Evolutionary conservation across 2,329 filamentous ascomycete species (phyloP).

Genomic region (Seiridium unicorne): DNA sequence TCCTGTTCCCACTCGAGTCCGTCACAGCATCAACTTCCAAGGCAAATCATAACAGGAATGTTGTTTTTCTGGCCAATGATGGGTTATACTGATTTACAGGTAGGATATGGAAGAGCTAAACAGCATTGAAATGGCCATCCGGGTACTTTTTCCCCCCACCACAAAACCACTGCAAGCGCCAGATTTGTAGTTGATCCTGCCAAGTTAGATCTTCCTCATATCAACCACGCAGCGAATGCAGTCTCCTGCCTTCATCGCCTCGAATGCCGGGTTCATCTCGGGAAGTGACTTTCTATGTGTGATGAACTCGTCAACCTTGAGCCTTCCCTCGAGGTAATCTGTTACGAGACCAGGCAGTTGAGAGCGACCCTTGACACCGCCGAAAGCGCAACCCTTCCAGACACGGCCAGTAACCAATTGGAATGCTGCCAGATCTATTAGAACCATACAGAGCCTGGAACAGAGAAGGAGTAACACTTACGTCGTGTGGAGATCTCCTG

Average conservation of each 20-base stretch:
- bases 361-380: conserved; percentile 94
- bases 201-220: conserved; percentile 35
- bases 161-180: no score
- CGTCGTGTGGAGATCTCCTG: conserved; percentile 93
- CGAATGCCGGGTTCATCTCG: conserved; percentile 87
- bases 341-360: conserved; percentile 84
- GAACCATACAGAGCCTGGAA: neutral
- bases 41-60: no score
- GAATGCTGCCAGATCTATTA: conserved; percentile 65
- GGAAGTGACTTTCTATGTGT: conserved; percentile 84
- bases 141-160: conserved; percentile 4
- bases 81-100: neutral
- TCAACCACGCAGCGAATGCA: conserved; percentile 93
- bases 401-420: conserved; percentile 96
- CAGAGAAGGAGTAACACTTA: conserved; percentile 48
- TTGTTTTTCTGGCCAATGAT: no score
- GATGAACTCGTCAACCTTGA: conserved; percentile 99
- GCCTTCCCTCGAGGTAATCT: conserved; percentile 84
- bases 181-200: no score
- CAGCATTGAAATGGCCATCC: conserved; percentile 1
- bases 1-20: no score
- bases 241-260: conserved; percentile 92
- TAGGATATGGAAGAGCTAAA: neutral
- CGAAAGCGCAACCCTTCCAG: conserved; percentile 97
- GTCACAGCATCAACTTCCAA: no score